These are phyloP conservation scores for Alternaria atra DNA, from an alignment of 2,329 filamentous ascomycete genomes.

Conservation along the genomic window DNA sequence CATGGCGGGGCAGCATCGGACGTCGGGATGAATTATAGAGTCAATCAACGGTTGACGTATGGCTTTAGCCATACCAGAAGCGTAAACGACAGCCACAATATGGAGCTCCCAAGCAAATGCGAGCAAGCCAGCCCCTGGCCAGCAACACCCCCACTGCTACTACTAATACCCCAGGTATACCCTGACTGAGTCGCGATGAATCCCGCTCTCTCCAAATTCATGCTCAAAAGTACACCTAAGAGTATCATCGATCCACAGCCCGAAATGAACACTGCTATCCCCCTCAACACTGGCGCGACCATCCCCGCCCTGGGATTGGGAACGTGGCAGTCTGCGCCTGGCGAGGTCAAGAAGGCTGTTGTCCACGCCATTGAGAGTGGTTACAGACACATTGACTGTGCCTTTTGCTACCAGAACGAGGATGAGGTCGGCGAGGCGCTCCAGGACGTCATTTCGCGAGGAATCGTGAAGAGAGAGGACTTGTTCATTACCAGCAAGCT, in stretches of 20 bases:
- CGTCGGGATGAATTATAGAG: constrained; percentile 46
- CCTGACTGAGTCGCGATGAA: constrained; percentile 42
- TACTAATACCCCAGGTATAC: constrained; percentile 39
- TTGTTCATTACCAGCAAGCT: constrained; percentile 87
- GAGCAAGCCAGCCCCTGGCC: constrained; percentile 1
- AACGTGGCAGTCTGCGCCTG: constrained; percentile 54
- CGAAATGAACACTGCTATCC: constrained; percentile 51
- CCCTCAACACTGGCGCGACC: constrained; percentile 53
- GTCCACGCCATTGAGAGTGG: constrained; percentile 59
- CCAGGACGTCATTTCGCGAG: constrained; percentile 73
- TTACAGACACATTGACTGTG: constrained; percentile 70
- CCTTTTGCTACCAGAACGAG: constrained; percentile 84
- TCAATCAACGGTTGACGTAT: constrained; percentile 40
- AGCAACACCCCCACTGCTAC: constrained; percentile 17
- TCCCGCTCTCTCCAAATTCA: constrained; percentile 51
- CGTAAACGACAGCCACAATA: constrained; percentile 12
- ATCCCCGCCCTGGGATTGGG: constrained; percentile 52
- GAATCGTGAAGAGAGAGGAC: constrained; percentile 76
- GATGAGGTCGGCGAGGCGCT: constrained; percentile 82
- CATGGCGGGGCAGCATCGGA: constrained; percentile 32
- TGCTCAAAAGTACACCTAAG: constrained; percentile 49
- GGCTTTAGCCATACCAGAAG: constrained; percentile 14
- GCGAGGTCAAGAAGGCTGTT: constrained; percentile 59
- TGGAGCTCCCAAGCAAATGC: constrained; percentile 18
- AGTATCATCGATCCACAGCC: constrained; percentile 49